These are phyloP conservation scores for Spinellus fusiger DNA, from an alignment of 192 early-diverging fungal genomes.

Conservation along the genomic window DNA sequence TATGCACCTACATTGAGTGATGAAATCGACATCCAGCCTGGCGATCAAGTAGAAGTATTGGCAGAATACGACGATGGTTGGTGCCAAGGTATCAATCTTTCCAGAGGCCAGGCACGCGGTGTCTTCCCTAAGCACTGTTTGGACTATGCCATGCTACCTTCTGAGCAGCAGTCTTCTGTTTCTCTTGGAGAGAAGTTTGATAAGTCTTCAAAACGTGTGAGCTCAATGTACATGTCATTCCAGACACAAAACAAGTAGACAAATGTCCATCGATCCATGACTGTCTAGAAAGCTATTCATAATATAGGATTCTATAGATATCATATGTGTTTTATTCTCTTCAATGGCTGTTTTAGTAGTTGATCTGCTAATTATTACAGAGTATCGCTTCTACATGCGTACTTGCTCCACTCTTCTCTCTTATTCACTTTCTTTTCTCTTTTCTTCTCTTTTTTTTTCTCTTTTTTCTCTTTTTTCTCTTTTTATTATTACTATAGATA, in stretches of 20 bases:
- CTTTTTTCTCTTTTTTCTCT: not conserved
- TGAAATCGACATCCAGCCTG: slow-evolving; percentile 50
- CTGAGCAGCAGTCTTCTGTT: not conserved
- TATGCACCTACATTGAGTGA: slow-evolving; percentile 49
- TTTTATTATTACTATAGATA: not conserved
- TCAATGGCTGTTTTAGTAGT: too few relatives aligned
- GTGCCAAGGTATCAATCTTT: slow-evolving; percentile 50
- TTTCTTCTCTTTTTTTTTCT: not conserved
- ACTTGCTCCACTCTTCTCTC: not conserved
- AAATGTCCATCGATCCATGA: too few relatives aligned
- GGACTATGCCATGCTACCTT: slow-evolving; percentile 13
- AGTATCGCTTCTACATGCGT: too few relatives aligned
- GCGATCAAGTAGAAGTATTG: slow-evolving; percentile 49
- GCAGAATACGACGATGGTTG: slow-evolving; percentile 58
- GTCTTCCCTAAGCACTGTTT: slow-evolving; percentile 54
- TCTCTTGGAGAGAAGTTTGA: not conserved
- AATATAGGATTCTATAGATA: too few relatives aligned
- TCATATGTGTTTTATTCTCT: too few relatives aligned
- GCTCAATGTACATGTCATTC: slow-evolving; percentile 17
- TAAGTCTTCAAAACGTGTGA: slow-evolving; percentile 14
- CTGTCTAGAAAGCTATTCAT: too few relatives aligned
- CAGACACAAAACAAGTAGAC: not conserved
- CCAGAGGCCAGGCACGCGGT: slow-evolving; percentile 41
- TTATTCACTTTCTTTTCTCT: not conserved
- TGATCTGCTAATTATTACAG: too few relatives aligned